Conservation (phyloP, 2,329 filamentous ascomycete species). For the Colletotrichum tropicicola region DNA sequence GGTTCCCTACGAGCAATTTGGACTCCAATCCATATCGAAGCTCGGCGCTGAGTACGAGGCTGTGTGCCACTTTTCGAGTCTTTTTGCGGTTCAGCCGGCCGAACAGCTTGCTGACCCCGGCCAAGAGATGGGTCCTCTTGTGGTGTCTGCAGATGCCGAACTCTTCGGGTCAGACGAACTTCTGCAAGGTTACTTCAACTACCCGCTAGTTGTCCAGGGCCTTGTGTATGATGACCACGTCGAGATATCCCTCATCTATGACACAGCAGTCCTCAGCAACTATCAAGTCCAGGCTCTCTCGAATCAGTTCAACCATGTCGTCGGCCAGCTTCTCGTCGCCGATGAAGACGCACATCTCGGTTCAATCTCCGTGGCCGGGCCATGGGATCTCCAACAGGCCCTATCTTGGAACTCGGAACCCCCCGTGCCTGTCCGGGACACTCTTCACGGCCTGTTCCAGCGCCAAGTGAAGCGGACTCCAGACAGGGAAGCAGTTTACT, state of each 20-base stretch:
- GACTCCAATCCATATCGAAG: slow-evolving; percentile 39
- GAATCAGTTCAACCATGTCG: slow-evolving; percentile 28
- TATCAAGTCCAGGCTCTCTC: slow-evolving; percentile 18
- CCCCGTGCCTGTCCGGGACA: slow-evolving; percentile 3
- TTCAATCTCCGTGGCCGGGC: not conserved
- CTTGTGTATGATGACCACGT: not conserved
- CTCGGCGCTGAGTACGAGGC: not conserved
- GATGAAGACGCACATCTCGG: not conserved
- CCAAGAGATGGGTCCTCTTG: not conserved
- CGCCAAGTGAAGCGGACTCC: not conserved
- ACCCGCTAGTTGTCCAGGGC: slow-evolving; percentile 29
- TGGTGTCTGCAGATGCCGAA: not conserved
- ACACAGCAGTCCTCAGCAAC: slow-evolving; percentile 15
- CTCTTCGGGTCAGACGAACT: not conserved
- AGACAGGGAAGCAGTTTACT: slow-evolving; percentile 26
- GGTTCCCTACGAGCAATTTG: slow-evolving; percentile 38
- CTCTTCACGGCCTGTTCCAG: not conserved
- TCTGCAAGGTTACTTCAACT: slow-evolving; percentile 29
- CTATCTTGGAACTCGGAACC: not conserved
- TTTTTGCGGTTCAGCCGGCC: slow-evolving; percentile 5
- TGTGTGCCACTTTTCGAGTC: slow-evolving; percentile 1
- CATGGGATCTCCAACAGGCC: slow-evolving; percentile 3
- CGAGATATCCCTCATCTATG: slow-evolving; percentile 24
- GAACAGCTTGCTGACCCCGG: not conserved
- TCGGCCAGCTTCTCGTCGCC: slow-evolving; percentile 6